Conservation (phyloP, 2,329 filamentous ascomycete species). For the Meredithiella fracta region DNA sequence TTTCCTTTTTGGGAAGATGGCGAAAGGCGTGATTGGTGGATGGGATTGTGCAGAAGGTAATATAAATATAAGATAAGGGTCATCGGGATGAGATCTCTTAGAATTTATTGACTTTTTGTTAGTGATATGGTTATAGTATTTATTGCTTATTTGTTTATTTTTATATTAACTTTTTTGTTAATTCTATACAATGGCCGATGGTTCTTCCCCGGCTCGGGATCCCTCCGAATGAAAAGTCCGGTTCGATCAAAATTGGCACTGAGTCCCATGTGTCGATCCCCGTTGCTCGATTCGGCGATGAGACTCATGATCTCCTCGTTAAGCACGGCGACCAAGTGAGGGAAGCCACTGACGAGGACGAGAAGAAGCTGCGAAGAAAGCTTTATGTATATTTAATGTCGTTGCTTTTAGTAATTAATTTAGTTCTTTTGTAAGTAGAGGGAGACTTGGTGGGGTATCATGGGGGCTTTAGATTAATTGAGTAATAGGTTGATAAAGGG, state of each 20-base stretch:
- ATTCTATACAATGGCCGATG: neutral
- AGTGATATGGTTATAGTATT: neutral
- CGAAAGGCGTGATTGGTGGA: neutral
- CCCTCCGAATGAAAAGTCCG: neutral
- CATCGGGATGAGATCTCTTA: neutral
- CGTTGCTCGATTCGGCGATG: neutral
- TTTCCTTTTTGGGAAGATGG: slow-evolving; percentile 1
- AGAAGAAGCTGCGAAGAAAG: slow-evolving; percentile 1
- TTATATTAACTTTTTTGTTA: neutral
- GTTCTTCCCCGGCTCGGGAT: neutral
- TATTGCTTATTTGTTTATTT: neutral
- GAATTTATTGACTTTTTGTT: neutral
- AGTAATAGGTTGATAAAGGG: slow-evolving; percentile 6
- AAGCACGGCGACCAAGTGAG: slow-evolving; percentile 1
- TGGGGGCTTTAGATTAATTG: too few species aligned
- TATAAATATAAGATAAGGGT: too few species aligned
- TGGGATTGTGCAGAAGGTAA: neutral
- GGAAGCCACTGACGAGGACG: neutral
- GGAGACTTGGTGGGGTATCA: too few species aligned
- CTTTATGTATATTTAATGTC: slow-evolving; percentile 1
- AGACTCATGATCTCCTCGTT: neutral
- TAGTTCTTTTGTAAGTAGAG: slow-evolving; percentile 8
- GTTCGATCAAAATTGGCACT: neutral
- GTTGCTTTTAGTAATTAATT: neutral
- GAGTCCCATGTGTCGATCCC: neutral